Percentiles rank a stretch among this genome's conserved stretches.
phyloP scores from a whole-genome alignment of 139 green algal genomes.

The Asterochloris sp. region DNA sequence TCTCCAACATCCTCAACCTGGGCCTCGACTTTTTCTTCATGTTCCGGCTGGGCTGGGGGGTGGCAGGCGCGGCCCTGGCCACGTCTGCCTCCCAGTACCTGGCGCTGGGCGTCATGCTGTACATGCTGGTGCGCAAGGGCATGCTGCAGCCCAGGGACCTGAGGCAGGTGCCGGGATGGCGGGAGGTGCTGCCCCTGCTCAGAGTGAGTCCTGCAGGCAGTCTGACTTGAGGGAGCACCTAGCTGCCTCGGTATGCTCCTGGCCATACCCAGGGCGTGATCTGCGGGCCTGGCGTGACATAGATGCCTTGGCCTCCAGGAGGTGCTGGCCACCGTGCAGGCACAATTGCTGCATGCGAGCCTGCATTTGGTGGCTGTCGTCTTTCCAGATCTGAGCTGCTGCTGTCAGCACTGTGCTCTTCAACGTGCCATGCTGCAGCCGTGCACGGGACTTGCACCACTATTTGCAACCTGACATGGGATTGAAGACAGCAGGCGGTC shows the following conservation, averaged over 20 bases:
- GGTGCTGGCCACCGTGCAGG: too few relatives aligned
- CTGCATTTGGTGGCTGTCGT: too few relatives aligned
- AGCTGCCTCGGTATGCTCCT: too few relatives aligned
- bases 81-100: constrained; percentile 20
- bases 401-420: too few relatives aligned
- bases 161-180: not conserved
- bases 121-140: constrained; percentile 10
- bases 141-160: constrained; percentile 20
- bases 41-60: constrained; percentile 23
- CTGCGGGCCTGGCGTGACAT: not conserved
- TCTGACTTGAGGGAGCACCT: too few relatives aligned
- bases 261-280: not conserved
- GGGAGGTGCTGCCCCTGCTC: constrained; percentile 5
- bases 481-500: too few relatives aligned
- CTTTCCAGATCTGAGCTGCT: too few relatives aligned
- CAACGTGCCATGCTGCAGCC: too few relatives aligned
- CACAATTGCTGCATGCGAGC: too few relatives aligned
- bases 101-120: constrained; percentile 18
- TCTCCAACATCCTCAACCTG: constrained; percentile 26
- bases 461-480: too few relatives aligned
- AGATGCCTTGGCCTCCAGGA: too few relatives aligned
- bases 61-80: constrained; percentile 26
- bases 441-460: too few relatives aligned
- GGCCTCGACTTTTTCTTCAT: constrained; percentile 23
- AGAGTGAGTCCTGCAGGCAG: not conserved